Percentiles rank a stretch among this genome's conserved stretches.
Evolutionary conservation across 75 land plant species (phyloP).

Genomic region (Larix kaempferi): DNA sequence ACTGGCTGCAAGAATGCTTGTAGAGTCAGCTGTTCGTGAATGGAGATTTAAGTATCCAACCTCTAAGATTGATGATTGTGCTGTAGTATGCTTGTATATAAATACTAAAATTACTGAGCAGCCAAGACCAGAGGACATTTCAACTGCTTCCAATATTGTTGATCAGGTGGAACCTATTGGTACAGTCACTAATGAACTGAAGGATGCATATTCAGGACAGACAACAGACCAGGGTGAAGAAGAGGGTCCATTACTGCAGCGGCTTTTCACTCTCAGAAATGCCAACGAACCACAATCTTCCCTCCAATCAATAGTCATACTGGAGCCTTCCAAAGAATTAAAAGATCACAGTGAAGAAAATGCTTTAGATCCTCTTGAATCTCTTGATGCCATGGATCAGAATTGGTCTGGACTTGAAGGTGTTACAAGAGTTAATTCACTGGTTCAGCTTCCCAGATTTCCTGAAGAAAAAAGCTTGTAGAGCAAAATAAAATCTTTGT

Average conservation of each 20-base stretch:
- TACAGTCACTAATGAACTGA: not conserved
- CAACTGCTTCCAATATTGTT: not conserved
- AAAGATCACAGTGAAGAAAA: constrained; percentile 2
- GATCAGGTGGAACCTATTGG: constrained; percentile 1
- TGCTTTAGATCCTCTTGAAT: not conserved
- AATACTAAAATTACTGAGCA: constrained; percentile 18
- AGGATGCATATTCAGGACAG: not conserved
- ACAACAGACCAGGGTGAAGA: constrained; percentile 3
- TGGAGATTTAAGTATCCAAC: constrained; percentile 42
- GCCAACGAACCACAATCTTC: not conserved
- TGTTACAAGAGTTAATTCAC: constrained; percentile 76
- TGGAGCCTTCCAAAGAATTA: constrained; percentile 8
- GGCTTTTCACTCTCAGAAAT: not conserved
- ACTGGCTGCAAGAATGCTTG: constrained; percentile 39
- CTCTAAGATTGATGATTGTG: constrained; percentile 47
- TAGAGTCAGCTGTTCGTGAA: constrained; percentile 35
- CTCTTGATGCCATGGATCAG: constrained; percentile 35
- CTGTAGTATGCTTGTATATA: constrained; percentile 46
- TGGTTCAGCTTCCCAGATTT: constrained; percentile 49
- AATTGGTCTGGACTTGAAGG: constrained; percentile 81
- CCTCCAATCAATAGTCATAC: constrained; percentile 6
- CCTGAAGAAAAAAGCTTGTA: constrained; percentile 18
- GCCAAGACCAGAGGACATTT: constrained; percentile 2
- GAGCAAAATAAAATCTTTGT: not conserved
- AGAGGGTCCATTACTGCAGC: constrained; percentile 5